Base-by-base conservation (phyloP, 163 green algal genomes). In the Scenedesmus sp. region DNA sequence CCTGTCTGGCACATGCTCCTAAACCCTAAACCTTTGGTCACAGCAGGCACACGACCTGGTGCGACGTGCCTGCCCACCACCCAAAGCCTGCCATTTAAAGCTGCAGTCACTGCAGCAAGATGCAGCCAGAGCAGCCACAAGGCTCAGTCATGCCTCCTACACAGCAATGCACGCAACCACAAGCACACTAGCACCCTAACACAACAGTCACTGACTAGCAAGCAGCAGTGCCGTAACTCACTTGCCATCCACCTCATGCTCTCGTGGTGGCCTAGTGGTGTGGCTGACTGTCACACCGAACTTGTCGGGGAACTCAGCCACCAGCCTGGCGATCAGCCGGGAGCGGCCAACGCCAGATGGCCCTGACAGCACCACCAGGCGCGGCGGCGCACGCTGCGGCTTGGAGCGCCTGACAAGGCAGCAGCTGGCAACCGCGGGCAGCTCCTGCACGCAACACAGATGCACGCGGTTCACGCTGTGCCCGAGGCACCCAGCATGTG, bases 291-390 rank as follows among this genome's bases (percentile, higher is more conserved):
- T 95, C 70, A 95, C 70, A 15, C 92, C 95, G 79, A 97, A 95
- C 44, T 93, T 95, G 89, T 96, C 94, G 18, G 94, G 90, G 78
- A 95, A 93, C 49, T 95, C 90, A 10, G 81, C 93, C 33, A 96
- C 85, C 51, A 98, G 90, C 33, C 82, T 85, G n/a, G 83, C 85
- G 76, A 96, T 90, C 46, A 98, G 70, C 35, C 43, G 40, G 0
- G 91, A 85, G n/a, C 94, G 94, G 15, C 95, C 95, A 59, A 97
- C 94, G 24, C 84, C 95, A 20, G 91, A 90, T 0, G 96, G 94
- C 9, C 95, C 95, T 18, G 90, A 94, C 56, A 98, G 89, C 76
- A 97, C 96, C 42, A 98, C 92, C 22, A 98, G 90, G 49, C 94
- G 93, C 9, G 96, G 95, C 40, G 94, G 95, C 26, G 91, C 91